phyloP scores from a whole-genome alignment of 2,329 filamentous ascomycete species.

The Colletotrichum sp. region DNA sequence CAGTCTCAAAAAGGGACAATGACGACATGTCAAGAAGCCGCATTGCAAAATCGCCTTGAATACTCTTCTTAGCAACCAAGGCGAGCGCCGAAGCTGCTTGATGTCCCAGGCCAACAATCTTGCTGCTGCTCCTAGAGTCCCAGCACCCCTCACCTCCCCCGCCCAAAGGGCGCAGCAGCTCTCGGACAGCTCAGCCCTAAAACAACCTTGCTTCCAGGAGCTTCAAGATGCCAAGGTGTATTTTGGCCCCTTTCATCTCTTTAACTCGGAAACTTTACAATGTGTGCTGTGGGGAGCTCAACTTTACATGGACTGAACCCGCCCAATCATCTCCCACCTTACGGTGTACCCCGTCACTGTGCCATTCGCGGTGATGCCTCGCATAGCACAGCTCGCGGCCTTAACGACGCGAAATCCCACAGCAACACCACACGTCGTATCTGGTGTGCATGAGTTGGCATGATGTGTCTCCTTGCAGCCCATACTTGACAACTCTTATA shows the following conservation, averaged over 20 bases:
- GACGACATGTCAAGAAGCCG: not conserved
- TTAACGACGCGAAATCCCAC: not conserved
- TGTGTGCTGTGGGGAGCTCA: slow-evolving; percentile 1
- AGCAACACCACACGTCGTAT: not conserved
- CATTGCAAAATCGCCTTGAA: not conserved
- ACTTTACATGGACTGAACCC: not conserved
- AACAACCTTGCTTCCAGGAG: not conserved
- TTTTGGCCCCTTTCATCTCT: not conserved
- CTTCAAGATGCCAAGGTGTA: not conserved
- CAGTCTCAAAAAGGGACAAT: not conserved
- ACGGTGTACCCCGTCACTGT: not conserved
- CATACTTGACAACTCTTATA: not conserved
- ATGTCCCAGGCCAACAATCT: not conserved
- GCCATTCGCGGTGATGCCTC: not conserved
- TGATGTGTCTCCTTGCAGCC: not conserved
- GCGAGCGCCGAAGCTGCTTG: not conserved
- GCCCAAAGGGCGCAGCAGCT: not conserved
- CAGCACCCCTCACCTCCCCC: not conserved
- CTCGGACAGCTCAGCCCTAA: slow-evolving; percentile 17
- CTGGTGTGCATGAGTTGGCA: not conserved
- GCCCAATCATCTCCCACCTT: not conserved
- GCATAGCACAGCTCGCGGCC: not conserved
- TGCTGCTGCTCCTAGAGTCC: not conserved
- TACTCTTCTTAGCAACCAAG: not conserved
- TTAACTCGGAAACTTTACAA: not conserved